Base-by-base conservation (phyloP, 1,139 yeast genomes). In the Hansenula sp. region DNA sequence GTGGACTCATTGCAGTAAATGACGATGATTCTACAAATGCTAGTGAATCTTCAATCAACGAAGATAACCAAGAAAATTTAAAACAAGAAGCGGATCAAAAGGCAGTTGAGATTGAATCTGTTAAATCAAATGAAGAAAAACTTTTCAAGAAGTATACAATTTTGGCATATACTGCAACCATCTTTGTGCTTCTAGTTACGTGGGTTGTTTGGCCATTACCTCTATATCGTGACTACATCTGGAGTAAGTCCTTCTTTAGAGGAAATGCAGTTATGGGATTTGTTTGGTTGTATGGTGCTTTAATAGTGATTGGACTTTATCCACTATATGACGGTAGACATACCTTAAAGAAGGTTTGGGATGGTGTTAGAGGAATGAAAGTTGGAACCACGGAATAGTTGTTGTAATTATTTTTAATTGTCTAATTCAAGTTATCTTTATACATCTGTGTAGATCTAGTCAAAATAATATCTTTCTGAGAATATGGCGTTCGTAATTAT, bases 141-240 rank as follows among this genome's bases (percentile, higher is more conserved):
- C 13, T 21, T 1, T 34, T 39, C 9, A 37, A 40, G 2, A 16
- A 25, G 21, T 62, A 60, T 46, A 56, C 56, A 36, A 63, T 61
- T 41, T 42, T 66, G 6, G 65, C 71, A 2, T 57, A 61, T 29
- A 60, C 54, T 18, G 56, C 67, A 11, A 50, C 60, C 28, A 42
- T 65, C 1, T 50, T 64, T 31, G 52, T 57, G 14, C 46, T 67
- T 22, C 55, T 68, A 21, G 38, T 67, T 7, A 62, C 62, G 14
- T 66, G 67, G 69, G 69, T 69, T n/a, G 40, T 70, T 14, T 69
- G 74, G 73, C 75, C 75, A 38, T 59, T 70, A 55, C 73, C 75
- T 13, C 58, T 70, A 53, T 70, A 69, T 44, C 61, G 75, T 39
- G 62, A 66, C 41, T 70, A 66, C 57, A 59, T 69, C 13, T 70